A percentile compares a stretch with the other conserved stretches of the same genome.
These are phyloP conservation scores for Berkeleyomyces rouxiae DNA, from an alignment of 2,329 filamentous ascomycete genomes.

Conservation along the genomic window DNA sequence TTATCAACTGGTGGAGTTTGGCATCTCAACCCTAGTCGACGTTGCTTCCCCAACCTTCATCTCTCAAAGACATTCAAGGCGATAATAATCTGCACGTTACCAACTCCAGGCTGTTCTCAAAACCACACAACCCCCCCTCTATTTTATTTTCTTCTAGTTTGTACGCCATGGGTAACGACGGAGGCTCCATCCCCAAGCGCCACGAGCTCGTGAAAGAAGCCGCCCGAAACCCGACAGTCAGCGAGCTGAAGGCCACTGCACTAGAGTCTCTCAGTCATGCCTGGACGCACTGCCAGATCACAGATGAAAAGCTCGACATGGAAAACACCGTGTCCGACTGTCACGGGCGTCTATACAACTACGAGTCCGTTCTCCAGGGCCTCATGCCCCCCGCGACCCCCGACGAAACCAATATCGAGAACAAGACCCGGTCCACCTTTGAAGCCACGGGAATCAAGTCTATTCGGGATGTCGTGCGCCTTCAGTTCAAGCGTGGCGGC, in stretches of 20 bases:
- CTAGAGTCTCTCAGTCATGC: slow-evolving; percentile 72
- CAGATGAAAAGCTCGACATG: slow-evolving; percentile 51
- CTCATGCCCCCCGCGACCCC: slow-evolving; percentile 28
- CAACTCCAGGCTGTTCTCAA: too few species aligned
- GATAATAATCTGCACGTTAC: too few species aligned
- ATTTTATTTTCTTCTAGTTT: not conserved
- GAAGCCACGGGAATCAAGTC: slow-evolving; percentile 50
- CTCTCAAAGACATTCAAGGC: too few species aligned
- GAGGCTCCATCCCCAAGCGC: slow-evolving; percentile 87
- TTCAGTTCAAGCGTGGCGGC: slow-evolving; percentile 47
- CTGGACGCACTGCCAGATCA: slow-evolving; percentile 82
- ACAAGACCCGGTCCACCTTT: slow-evolving; percentile 23
- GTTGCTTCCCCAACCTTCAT: not conserved
- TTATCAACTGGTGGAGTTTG: not conserved
- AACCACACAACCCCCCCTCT: not conserved
- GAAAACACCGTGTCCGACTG: slow-evolving; percentile 71
- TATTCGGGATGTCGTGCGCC: slow-evolving; percentile 70
- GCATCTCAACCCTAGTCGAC: not conserved
- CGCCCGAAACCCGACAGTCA: slow-evolving; percentile 62
- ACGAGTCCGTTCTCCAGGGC: slow-evolving; percentile 64
- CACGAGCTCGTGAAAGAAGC: slow-evolving; percentile 93
- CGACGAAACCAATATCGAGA: slow-evolving; percentile 37
- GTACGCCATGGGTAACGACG: slow-evolving; percentile 82
- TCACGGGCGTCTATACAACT: slow-evolving; percentile 78
- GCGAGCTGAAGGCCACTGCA: slow-evolving; percentile 76